Percentiles rank a stretch among this genome's conserved stretches.
Evolutionary conservation across 495 filamentous ascomycete genomes (phyloP).

Genomic region (Poronia punctata): DNA sequence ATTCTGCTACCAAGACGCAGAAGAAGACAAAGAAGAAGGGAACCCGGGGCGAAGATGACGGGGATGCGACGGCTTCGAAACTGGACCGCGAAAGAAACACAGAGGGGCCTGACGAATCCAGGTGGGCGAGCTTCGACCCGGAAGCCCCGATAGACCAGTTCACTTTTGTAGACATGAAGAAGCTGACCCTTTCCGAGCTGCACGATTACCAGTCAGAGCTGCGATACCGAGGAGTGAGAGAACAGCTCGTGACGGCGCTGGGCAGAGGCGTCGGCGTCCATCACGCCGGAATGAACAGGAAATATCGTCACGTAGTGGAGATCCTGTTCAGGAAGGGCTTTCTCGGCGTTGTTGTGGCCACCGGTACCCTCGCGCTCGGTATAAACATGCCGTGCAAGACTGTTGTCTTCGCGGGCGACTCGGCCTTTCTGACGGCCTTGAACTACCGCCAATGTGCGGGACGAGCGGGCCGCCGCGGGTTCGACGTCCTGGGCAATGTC

Average conservation of each 20-base stretch:
- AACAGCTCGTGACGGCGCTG: constrained; percentile 48
- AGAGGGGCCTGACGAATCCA: constrained; percentile 48
- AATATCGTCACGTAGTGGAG: constrained; percentile 65
- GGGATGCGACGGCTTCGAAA: no score
- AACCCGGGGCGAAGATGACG: constrained; percentile 43
- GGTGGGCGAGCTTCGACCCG: constrained; percentile 58
- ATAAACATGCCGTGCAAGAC: constrained; percentile 86
- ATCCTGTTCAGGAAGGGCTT: constrained; percentile 69
- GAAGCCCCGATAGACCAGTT: constrained; percentile 53
- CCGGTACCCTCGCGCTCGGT: constrained; percentile 67
- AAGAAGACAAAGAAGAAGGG: constrained; percentile 45
- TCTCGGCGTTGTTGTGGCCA: constrained; percentile 66
- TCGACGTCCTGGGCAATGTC: constrained; percentile 74
- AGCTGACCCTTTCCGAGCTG: constrained; percentile 47
- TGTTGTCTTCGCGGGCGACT: constrained; percentile 68
- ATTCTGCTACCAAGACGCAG: constrained; percentile 36
- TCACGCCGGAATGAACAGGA: constrained; percentile 70
- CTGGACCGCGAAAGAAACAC: no score
- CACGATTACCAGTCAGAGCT: constrained; percentile 40
- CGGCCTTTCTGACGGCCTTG: constrained; percentile 61
- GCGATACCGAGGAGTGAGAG: constrained; percentile 32
- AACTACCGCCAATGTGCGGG: constrained; percentile 72
- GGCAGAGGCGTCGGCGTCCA: constrained; percentile 65
- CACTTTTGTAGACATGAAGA: constrained; percentile 56
- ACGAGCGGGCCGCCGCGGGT: constrained; percentile 71